Evolutionary conservation across 305 asterid species (phyloP).

Genomic region (Fraxinus nigra): DNA sequence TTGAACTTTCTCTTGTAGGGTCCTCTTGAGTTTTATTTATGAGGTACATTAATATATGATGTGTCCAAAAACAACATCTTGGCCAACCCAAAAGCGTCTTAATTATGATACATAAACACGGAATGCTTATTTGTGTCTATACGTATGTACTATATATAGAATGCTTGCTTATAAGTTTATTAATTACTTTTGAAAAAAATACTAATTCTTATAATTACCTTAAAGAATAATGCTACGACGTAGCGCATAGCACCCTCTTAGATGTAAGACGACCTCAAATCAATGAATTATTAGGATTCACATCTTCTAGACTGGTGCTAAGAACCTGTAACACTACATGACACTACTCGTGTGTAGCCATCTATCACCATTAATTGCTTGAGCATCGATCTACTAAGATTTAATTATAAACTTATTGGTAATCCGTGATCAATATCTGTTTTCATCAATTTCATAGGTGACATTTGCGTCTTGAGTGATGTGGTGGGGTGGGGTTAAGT

Average conservation of each 20-base stretch:
- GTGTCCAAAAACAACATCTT: constrained; percentile 50
- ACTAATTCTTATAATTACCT: neutral
- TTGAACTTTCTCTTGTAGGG: neutral
- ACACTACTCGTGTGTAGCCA: neutral
- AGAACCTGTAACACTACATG: neutral
- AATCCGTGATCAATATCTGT: neutral
- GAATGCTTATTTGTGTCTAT: constrained; percentile 28
- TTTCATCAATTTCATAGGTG: neutral
- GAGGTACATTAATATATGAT: constrained; percentile 51
- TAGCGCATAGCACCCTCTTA: neutral
- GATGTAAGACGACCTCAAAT: neutral
- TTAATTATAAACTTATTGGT: neutral
- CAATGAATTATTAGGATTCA: neutral
- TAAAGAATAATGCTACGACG: neutral
- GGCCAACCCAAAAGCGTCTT: constrained; percentile 48
- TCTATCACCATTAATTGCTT: neutral
- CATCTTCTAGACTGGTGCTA: neutral
- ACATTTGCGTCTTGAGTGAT: neutral
- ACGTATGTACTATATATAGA: constrained; percentile 24
- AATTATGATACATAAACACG: constrained; percentile 26
- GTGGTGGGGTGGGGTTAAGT: neutral
- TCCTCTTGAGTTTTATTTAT: constrained; percentile 34
- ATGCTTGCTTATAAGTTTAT: neutral
- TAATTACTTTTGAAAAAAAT: neutral
- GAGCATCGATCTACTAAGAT: neutral